Base-by-base conservation (phyloP, 495 filamentous ascomycete species). In the Usnea hakonensis region DNA sequence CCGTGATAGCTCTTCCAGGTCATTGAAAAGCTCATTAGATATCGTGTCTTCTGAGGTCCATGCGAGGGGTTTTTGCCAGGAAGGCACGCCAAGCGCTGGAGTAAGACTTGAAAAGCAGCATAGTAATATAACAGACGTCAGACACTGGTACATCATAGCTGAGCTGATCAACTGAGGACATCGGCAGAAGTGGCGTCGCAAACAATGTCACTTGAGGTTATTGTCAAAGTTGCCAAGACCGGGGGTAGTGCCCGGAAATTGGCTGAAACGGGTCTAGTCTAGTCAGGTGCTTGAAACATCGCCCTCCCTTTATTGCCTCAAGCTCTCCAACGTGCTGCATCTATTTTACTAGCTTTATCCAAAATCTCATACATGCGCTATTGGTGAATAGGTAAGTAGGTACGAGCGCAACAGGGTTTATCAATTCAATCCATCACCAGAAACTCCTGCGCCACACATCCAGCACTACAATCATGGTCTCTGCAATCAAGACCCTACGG, bases 1-100 rank as follows among this genome's bases (percentile, higher is more conserved):
- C 50, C 91, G 85, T 17, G 93, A 83, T 57, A 92, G 75, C 70
- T 95, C 90, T 68, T 96, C 90, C 28, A 98, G 81, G 17, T 90
- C 88, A 60, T 79, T 73, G 76, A 94, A 97, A 64, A 96, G 81
- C 37, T 76, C 70, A 54, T 70, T 64, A 5, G 89, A 86, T 58
- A 95, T 76, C 57, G 76, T 78, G 63, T 64, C 38, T 26, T 38
- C 48, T 8, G 33, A 44, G 28, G 33, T 30, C 28, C 35, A 16
- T 13, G 17, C 40, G 3, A 66, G 32, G 2, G 55, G 60, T 10
- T 32, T 23, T 54, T 65, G 58, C 19, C n/a, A 36, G n/a, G 60
- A 33, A 55, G 53, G 38, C 36, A 46, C 13, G 3, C 48, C 50
- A 32, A 62, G 38, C 8, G 33, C 38, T 43, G 30, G 28, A 21